Evolutionary conservation across 495 filamentous ascomycete species (phyloP).

Genomic region (Chaetomium tenue): DNA sequence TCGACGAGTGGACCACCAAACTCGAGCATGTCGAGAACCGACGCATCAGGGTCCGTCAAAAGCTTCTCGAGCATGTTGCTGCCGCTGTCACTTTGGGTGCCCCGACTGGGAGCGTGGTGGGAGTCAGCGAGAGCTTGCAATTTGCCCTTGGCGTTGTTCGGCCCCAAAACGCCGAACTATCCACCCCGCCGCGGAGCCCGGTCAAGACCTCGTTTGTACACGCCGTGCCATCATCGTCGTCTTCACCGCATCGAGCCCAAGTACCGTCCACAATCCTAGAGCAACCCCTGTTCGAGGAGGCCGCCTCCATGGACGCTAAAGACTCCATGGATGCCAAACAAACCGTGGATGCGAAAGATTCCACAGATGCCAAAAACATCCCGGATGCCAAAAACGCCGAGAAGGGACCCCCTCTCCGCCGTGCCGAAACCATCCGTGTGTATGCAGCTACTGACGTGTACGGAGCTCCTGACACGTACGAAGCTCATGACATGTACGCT

Average conservation of each 20-base stretch:
- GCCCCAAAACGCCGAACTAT: constrained; percentile 42
- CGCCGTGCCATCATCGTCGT: constrained; percentile 33
- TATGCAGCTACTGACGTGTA: constrained; percentile 65
- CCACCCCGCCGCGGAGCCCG: constrained; percentile 50
- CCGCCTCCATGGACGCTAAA: constrained; percentile 22
- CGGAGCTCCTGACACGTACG: no score
- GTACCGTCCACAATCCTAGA: constrained; percentile 51
- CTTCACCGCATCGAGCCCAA: constrained; percentile 47
- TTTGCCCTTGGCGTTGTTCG: constrained; percentile 42
- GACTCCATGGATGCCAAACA: constrained; percentile 11
- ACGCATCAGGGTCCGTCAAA: constrained; percentile 66
- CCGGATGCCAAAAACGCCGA: constrained; percentile 28
- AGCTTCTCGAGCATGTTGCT: constrained; percentile 71
- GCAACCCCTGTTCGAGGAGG: constrained; percentile 44
- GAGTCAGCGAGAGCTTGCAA: constrained; percentile 44
- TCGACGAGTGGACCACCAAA: constrained; percentile 72
- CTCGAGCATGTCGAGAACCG: constrained; percentile 74
- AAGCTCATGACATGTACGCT: constrained; percentile 61
- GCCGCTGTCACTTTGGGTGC: constrained; percentile 52
- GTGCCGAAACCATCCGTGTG: constrained; percentile 63
- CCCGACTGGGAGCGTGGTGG: constrained; percentile 34
- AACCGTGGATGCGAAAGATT: no score
- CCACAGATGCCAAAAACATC: not conserved
- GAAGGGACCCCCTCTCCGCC: constrained; percentile 29
- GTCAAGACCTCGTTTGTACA: constrained; percentile 38